Evolutionary conservation across 108 stramenopile species (phyloP), one percentile per base, ranked within the genome.

Genomic region (Craspedostauros australis): DNA sequence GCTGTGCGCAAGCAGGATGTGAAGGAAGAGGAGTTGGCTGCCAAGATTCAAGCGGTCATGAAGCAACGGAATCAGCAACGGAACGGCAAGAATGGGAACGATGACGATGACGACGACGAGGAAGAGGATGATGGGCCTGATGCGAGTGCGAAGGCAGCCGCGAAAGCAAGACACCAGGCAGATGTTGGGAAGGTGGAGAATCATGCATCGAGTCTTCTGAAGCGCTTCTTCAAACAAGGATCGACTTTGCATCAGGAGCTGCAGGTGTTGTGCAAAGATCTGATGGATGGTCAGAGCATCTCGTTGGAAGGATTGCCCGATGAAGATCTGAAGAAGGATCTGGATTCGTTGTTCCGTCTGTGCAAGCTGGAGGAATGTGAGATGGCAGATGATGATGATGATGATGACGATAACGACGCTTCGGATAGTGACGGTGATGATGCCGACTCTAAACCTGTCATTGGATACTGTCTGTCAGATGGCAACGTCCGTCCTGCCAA

Each of bases 281-380:
- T 92, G 28, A 20, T 76, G 3, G 57, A 72, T 7, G 86, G 86
- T 39, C 82, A 88, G 58, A 80, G 66, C 31, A 49, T 92, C 28
- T 71, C 76, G 15, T 23, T 88, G 19, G 91, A 88, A 67, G 84
- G 82, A 1, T 36, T 92, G 22, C 74, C 80, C 4, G 75, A 92
- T 62, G 64, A 46, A 21, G 60, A 78, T 9, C 60, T 92, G 15
- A 78, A 66, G 54, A 65, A 47, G 8, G 59, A 62, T 9, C 37
- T 92, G 37, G 72, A 62, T 18, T 54, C 64, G 34, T 44, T 92
- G 16, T 86, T 92, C 72, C 39, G 52, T 15, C 50, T 57, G 22
- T 76, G 73, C 38, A 82, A 82, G n/a, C 40, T 92, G 48, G 83
- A 66, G 45, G 49, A 76, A 14, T 66, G 70, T 25, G 86, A 82